These are phyloP conservation scores for Colletotrichum eremochloae DNA, from an alignment of 2,329 filamentous ascomycete species.

Conservation along the genomic window DNA sequence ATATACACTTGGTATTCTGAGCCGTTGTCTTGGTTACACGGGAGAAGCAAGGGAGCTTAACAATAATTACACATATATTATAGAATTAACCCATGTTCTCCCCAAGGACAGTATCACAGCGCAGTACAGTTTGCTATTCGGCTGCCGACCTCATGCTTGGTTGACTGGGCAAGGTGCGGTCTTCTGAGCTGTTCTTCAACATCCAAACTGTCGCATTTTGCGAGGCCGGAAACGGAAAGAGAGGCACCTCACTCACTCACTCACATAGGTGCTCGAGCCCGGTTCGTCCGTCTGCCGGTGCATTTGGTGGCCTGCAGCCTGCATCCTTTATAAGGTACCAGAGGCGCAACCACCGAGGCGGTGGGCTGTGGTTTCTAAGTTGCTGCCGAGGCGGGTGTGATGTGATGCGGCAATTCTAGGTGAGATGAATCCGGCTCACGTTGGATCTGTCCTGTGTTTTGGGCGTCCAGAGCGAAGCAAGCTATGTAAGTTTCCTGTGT, in stretches of 20 bases:
- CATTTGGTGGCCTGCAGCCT: neutral
- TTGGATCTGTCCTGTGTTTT: no score
- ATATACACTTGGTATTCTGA: no score
- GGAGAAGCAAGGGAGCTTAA: neutral
- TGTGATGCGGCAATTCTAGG: constrained; percentile 2
- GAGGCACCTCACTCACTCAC: neutral
- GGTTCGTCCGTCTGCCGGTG: constrained; percentile 7
- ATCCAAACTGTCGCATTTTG: constrained; percentile 2
- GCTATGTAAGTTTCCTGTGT: neutral
- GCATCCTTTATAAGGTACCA: neutral
- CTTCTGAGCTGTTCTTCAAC: constrained; percentile 15
- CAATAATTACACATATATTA: no score
- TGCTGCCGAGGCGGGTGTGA: neutral
- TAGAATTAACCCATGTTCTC: neutral
- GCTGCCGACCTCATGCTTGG: neutral
- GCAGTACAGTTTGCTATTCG: neutral
- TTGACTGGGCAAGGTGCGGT: neutral
- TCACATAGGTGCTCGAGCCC: constrained; percentile 21
- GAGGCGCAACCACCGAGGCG: no score
- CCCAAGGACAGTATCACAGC: neutral
- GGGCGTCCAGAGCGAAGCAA: no score
- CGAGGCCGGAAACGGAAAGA: constrained; percentile 18
- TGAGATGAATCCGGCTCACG: constrained; percentile 1
- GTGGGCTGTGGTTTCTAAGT: neutral
- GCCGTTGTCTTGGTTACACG: no score